phyloP scores from a whole-genome alignment of 2,329 filamentous ascomycete species.

The Xylariaceae sp. region DNA sequence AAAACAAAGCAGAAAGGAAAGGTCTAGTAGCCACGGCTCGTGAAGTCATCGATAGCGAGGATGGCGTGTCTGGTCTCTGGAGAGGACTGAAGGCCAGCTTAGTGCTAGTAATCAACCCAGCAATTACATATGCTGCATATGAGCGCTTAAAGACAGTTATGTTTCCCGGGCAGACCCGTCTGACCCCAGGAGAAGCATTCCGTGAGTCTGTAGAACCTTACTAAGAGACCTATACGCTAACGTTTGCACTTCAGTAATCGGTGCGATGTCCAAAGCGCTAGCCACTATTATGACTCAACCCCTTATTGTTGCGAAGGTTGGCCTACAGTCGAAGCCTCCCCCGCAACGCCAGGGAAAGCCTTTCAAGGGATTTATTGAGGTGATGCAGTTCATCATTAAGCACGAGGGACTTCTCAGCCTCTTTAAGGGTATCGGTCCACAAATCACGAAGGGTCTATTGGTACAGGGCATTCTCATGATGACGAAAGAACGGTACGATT shows the following conservation, averaged over 20 bases:
- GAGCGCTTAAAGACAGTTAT: slow-evolving; percentile 80
- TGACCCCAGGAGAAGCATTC: slow-evolving; percentile 89
- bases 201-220: slow-evolving; percentile 62
- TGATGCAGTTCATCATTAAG: slow-evolving; percentile 91
- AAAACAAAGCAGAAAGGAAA: slow-evolving; percentile 82
- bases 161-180: slow-evolving; percentile 75
- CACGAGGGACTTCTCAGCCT: slow-evolving; percentile 83
- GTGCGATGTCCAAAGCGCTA: slow-evolving; percentile 88
- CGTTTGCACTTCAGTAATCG: slow-evolving; percentile 67
- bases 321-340: slow-evolving; percentile 91
- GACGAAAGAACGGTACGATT: slow-evolving; percentile 86
- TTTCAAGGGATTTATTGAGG: slow-evolving; percentile 91
- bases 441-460: slow-evolving; percentile 88
- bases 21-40: slow-evolving; percentile 84
- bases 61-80: slow-evolving; percentile 90
- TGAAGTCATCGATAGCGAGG: slow-evolving; percentile 88
- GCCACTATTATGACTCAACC: slow-evolving; percentile 94
- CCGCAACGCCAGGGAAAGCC: slow-evolving; percentile 83
- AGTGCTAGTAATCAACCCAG: slow-evolving; percentile 93
- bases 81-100: slow-evolving; percentile 94
- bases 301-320: slow-evolving; percentile 96
- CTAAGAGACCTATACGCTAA: slow-evolving; percentile 20
- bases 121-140: slow-evolving; percentile 92
- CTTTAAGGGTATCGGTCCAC: slow-evolving; percentile 96
- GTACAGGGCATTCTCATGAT: slow-evolving; percentile 99